Evolutionary conservation across 2,329 filamentous ascomycete genomes (phyloP), one percentile per base, ranked within the genome.

Genomic region (Botrytis galanthina): DNA sequence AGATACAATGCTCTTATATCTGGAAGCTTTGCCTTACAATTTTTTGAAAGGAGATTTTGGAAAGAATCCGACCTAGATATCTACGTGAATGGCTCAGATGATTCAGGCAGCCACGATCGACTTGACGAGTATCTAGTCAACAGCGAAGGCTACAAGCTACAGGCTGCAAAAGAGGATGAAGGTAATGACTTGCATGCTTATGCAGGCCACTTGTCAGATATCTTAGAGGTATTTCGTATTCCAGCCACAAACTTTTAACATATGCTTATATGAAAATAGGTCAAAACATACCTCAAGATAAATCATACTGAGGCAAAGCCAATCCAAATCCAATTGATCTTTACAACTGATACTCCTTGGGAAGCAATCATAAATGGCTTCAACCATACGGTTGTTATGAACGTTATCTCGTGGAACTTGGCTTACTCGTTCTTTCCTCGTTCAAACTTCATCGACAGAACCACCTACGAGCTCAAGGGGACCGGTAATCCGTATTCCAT

Each of bases 11-110:
- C 72, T 3, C 20, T 75, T 5, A 71, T 75, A n/a, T 73, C 71
- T 35, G 72, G 74, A 64, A 68, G 67, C 46, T 73, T 75, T 46
- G 71, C 72, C 8, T 42, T 75, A 39, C 74, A 75, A 51, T 75
- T 73, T 35, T 71, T 75, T 29, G 74, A 63, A 26, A 66, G 71
- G 39, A 48, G 42, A 16, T 22, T 71, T 16, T 75, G 71, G 74
- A 16, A 69, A 2, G 71, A 72, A 10, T 68, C 71, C 3, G 71
- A 73, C 57, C 46, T 75, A n/a, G 68, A 75, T 57, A 73, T 75
- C 18, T 75, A 60, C 44, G 35, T 72, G 20, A 39, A 74, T 26
- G 59, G 35, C 6, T 61, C 59, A 3, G 26, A 61, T 61, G 16
- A 35, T 12, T 5, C 18, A 18, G 29, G n/a, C 20, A 51, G 64